Base-by-base conservation (phyloP, 2,329 filamentous ascomycete species). In the Nakataea oryzae region DNA sequence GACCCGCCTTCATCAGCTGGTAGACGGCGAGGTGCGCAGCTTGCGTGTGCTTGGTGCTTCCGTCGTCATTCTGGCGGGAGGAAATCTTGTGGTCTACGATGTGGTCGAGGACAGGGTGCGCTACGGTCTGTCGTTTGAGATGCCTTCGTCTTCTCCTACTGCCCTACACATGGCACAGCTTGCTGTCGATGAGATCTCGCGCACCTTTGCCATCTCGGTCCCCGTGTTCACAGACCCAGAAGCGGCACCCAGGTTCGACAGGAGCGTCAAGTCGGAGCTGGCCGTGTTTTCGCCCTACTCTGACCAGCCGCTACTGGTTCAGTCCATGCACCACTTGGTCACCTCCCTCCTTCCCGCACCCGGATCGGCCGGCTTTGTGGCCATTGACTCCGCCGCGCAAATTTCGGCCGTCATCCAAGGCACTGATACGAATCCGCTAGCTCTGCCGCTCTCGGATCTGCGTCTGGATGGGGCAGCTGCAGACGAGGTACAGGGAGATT, bases 51-150 rank as follows among this genome's bases (percentile, higher is more conserved):
- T 95, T 2, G 87, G 86, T 2, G 86, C 87, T 28, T 87, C 88
- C 69, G 76, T 99, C 24, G 79, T 97, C 63, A 82, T 90, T 57
- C 77, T 96, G 1, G 91, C 91, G 0, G 41, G 41, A 17, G 81
- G 88, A 56, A 82, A 85, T 30, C 79, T 97, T 11, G 80, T 85
- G 54, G 87, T 96, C 47, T 96, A 91, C 79, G 90, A 99, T 72
- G 82, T 96, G 13, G 90, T 97, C 9, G 81, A 86, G 60, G 90
- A 96, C 68, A 82, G 87, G 67, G 79, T 93, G 58, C 82, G 84
- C 47, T 91, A 88, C 69, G 85, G 84, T 59, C 79, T 89, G 60
- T 76, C 81, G 29, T 75, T 92, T 17, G 78, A 74, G 54, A 73
- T 78, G 60, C 69, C 72, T 12, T 67, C n/a, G 71, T 71, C 14